Conservation (phyloP, 768 basidiomycete species). For the Podaxis sp. region DNA sequence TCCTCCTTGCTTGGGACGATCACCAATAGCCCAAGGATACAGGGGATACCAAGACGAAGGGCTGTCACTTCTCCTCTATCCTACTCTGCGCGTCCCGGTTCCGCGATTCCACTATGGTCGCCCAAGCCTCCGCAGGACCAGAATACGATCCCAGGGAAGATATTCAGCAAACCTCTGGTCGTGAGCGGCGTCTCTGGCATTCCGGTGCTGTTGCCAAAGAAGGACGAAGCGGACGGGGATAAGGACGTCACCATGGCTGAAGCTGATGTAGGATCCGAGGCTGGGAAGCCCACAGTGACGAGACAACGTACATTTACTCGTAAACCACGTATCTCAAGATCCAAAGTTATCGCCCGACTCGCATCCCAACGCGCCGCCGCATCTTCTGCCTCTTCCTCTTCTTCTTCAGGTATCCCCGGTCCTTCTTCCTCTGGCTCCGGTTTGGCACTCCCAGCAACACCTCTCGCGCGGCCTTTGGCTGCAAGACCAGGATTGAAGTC, state of each 20-base stretch:
- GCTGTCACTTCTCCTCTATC: background rate
- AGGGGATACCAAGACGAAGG: background rate
- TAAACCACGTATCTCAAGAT: conserved; percentile 77
- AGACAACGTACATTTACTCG: conserved; percentile 35
- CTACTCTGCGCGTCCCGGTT: background rate
- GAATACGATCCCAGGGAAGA: conserved; percentile 23
- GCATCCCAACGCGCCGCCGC: conserved; percentile 63
- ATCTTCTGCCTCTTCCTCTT: conserved; percentile 20
- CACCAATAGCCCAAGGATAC: conserved; percentile 27
- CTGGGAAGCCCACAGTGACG: background rate
- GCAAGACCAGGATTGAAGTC: background rate
- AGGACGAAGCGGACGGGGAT: background rate
- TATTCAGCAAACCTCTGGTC: conserved; percentile 51
- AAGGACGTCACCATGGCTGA: background rate
- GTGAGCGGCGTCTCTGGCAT: conserved; percentile 30
- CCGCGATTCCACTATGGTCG: conserved; percentile 11
- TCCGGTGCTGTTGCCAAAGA: conserved; percentile 15
- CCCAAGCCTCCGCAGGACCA: background rate
- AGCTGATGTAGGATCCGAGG: background rate
- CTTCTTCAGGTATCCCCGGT: background rate
- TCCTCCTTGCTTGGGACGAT: conserved; percentile 25
- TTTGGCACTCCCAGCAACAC: conserved; percentile 11
- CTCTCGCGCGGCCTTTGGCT: conserved; percentile 19
- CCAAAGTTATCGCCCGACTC: conserved; percentile 72
- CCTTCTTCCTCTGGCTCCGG: conserved; percentile 8